Conservation (phyloP, 108 stramenopile species). For the Fragilaria radians region DNA sequence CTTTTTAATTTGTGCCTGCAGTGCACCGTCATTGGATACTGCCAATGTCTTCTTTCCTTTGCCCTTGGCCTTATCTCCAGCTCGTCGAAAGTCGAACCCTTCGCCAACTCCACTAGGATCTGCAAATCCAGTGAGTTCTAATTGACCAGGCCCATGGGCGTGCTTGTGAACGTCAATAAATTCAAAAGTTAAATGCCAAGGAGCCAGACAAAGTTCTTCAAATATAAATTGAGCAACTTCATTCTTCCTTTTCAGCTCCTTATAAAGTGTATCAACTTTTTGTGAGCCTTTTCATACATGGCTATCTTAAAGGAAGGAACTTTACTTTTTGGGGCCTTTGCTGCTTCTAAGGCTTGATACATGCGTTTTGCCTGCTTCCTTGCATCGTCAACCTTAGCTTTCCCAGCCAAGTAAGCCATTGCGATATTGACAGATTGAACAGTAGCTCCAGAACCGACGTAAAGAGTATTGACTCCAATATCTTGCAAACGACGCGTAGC, state of each 20-base stretch:
- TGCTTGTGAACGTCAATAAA: constrained; percentile 87
- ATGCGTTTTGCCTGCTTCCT: constrained; percentile 38
- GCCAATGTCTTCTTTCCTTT: constrained; percentile 18
- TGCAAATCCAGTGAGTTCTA: constrained; percentile 83
- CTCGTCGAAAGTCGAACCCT: constrained; percentile 69
- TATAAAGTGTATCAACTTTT: constrained; percentile 51
- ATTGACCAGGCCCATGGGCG: constrained; percentile 74
- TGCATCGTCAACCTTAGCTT: constrained; percentile 53
- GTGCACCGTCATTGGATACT: constrained; percentile 37
- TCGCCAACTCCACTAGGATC: constrained; percentile 82
- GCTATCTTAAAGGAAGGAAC: constrained; percentile 30
- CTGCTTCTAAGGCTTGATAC: constrained; percentile 57
- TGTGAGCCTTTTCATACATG: constrained; percentile 56
- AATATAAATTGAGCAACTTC: constrained; percentile 85
- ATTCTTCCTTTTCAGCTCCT: constrained; percentile 54
- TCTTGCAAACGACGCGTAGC: constrained; percentile 59
- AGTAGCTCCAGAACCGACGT: constrained; percentile 41
- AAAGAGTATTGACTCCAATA: constrained; percentile 69
- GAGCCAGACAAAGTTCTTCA: constrained; percentile 74
- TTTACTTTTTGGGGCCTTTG: constrained; percentile 29
- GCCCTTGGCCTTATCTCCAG: constrained; percentile 56
- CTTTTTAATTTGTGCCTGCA: constrained; percentile 75
- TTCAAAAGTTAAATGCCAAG: constrained; percentile 80
- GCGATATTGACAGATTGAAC: constrained; percentile 56
- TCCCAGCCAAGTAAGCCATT: constrained; percentile 70